Conservation (phyloP, 768 basidiomycete species). For the Holtermannia corniformis region DNA sequence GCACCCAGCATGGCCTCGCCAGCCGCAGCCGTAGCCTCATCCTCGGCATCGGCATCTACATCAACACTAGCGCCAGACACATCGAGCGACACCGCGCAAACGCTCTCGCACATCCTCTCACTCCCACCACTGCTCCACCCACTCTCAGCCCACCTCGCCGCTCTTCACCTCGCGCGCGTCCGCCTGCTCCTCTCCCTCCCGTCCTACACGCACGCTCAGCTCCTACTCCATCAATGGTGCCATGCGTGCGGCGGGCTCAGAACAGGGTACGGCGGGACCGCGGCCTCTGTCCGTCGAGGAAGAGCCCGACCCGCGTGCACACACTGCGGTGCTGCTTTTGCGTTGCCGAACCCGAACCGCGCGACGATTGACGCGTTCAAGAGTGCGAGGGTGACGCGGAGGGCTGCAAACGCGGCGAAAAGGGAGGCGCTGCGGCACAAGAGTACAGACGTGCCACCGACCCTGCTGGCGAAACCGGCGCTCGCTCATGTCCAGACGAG, state of each 20-base stretch:
- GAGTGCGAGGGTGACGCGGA: conserved; percentile 10
- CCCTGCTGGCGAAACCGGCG: conserved; percentile 7
- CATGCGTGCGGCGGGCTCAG: conserved; percentile 18
- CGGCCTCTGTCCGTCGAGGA: too few species aligned
- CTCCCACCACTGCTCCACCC: conserved; percentile 20
- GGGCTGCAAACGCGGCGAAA: background rate
- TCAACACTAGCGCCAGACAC: background rate
- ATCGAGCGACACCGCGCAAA: background rate
- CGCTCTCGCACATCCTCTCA: conserved; percentile 13
- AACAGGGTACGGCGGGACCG: conserved; percentile 6
- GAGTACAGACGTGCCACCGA: background rate
- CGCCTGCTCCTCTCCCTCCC: conserved; percentile 13
- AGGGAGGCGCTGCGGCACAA: background rate
- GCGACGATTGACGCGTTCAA: conserved; percentile 5
- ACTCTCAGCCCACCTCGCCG: conserved; percentile 22
- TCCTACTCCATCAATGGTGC: conserved; percentile 17
- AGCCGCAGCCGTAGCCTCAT: too few species aligned
- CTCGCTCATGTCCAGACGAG: conserved; percentile 15
- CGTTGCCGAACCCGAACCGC: background rate
- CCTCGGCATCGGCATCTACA: too few species aligned
- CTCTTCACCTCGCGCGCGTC: conserved; percentile 26
- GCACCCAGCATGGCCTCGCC: too few species aligned
- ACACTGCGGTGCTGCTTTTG: too few species aligned
- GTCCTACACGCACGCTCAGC: background rate
- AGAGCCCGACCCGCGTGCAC: too few species aligned